Evolutionary conservation across 805 yeast species (phyloP), one percentile per base, ranked within the genome.

Genomic region (Clavispora vitiphila): DNA sequence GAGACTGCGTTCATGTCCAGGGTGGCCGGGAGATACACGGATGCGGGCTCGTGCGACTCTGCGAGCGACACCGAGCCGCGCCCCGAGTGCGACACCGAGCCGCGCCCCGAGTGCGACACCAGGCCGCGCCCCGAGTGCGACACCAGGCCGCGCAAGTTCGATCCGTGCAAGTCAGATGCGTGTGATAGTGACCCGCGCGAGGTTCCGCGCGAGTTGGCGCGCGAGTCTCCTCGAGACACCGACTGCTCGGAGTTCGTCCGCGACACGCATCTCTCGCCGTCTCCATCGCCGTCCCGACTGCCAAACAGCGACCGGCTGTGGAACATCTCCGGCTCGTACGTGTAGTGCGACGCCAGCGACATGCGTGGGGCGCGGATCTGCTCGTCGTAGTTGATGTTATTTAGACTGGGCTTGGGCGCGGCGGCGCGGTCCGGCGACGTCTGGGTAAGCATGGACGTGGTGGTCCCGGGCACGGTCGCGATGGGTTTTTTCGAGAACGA

Each of bases 341-440:
- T 61, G 41, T 60, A 61, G 38, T 54, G 57, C 34, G 53, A 56
- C 39, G 55, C 51, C 48, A 48, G 65, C n/a, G 70, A 64, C 76
- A 75, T 72, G 38, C 79, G 55, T 9, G 81, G 81, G 26, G 79
- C 78, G 43, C 81, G 56, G 37, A 76, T 77, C 50, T 74, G 76
- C 44, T 76, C 78, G 48, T 76, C 77, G 48, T 75, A 76, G 53
- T 76, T 69, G 44, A 69, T 49, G 38, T 50, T 48, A 35, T 50
- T 50, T 34, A 44, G 41, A 15, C 38, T 42, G 22, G 54, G 54
- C 42, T 37, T 49, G 32, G 40, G 38, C 14, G 22, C 38, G 4
- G 46, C 49, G n/a, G 32, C 29, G 11, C 37, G 16, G 12, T 25
- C 38, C 9, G 18, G 25, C 20, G 42, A 40, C 18, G 31, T 27